Conservation (phyloP, 768 basidiomycete species). For the Scleroderma bovista region DNA sequence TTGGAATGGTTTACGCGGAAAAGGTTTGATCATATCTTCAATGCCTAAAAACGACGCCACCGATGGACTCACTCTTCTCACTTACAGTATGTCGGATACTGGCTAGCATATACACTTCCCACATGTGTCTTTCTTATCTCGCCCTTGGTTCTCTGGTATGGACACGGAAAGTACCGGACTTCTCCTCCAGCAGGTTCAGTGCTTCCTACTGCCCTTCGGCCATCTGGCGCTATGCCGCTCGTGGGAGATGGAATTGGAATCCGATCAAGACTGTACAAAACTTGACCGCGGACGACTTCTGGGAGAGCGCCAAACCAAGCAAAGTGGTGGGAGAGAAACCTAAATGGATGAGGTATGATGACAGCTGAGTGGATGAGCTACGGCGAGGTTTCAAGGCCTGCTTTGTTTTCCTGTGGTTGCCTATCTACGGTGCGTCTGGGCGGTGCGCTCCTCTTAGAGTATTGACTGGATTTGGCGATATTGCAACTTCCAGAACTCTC, state of each 20-base stretch:
- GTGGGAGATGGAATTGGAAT: slow-evolving; percentile 51
- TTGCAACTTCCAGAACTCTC: slow-evolving; percentile 49
- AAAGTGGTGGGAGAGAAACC: slow-evolving; percentile 39
- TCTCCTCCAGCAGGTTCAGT: slow-evolving; percentile 64
- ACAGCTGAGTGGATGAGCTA: slow-evolving; percentile 75
- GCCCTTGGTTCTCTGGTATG: slow-evolving; percentile 52
- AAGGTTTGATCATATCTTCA: slow-evolving; percentile 32
- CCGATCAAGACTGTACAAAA: slow-evolving; percentile 44
- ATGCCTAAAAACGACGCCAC: background rate
- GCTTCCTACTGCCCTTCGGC: slow-evolving; percentile 44
- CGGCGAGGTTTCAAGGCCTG: slow-evolving; percentile 70
- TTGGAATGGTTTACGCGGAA: slow-evolving; percentile 63
- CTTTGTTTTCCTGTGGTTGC: slow-evolving; percentile 52
- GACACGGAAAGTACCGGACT: slow-evolving; percentile 47
- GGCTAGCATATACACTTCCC: slow-evolving; percentile 62
- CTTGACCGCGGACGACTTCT: slow-evolving; percentile 58
- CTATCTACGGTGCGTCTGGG: slow-evolving; percentile 53
- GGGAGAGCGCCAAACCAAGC: slow-evolving; percentile 70
- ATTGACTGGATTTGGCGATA: slow-evolving; percentile 1
- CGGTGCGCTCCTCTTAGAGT: background rate
- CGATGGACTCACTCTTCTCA: slow-evolving; percentile 8
- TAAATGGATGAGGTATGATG: slow-evolving; percentile 72
- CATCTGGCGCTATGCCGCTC: slow-evolving; percentile 41
- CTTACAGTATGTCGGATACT: slow-evolving; percentile 55
- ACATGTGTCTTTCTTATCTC: slow-evolving; percentile 56